phyloP scores from a whole-genome alignment of 148 eudicot genomes.

The Gaultheria prostrata region DNA sequence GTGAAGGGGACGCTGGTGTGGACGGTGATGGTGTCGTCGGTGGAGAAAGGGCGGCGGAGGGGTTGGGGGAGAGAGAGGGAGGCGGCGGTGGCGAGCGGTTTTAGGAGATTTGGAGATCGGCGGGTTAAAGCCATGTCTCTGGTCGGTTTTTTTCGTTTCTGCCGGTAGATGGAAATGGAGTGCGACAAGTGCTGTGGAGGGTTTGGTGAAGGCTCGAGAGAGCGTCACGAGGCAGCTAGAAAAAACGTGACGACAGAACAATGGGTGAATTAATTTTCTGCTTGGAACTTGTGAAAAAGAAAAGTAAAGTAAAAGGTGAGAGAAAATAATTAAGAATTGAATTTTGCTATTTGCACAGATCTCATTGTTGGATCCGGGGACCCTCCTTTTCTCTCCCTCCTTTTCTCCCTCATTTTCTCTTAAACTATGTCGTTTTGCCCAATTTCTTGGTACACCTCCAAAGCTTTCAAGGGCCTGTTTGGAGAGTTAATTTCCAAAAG shows the following conservation, averaged over 20 bases:
- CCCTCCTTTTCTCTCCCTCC: no score
- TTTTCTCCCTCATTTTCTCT: no score
- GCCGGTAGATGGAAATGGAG: background rate
- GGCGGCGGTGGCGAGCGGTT: slow-evolving; percentile 21
- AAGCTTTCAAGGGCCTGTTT: no score
- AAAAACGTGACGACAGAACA: background rate
- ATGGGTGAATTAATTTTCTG: no score
- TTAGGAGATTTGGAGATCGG: slow-evolving; percentile 23
- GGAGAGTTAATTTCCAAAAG: no score
- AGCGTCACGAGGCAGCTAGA: background rate
- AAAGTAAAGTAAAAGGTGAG: no score
- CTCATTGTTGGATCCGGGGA: no score
- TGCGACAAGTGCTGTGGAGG: background rate
- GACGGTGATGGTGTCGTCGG: slow-evolving; percentile 53
- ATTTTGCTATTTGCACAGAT: no score
- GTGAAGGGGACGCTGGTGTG: slow-evolving; percentile 78
- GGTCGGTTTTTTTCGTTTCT: background rate
- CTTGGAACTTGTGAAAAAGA: no score
- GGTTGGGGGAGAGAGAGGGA: slow-evolving; percentile 21
- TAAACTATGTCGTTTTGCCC: no score
- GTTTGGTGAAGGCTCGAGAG: background rate
- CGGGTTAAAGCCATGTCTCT: slow-evolving; percentile 33
- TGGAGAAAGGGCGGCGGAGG: slow-evolving; percentile 36
- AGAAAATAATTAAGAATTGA: no score
- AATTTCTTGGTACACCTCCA: no score